Conservation (phyloP, 352 stramenopile genomes). For the Pythium chondricola region DNA sequence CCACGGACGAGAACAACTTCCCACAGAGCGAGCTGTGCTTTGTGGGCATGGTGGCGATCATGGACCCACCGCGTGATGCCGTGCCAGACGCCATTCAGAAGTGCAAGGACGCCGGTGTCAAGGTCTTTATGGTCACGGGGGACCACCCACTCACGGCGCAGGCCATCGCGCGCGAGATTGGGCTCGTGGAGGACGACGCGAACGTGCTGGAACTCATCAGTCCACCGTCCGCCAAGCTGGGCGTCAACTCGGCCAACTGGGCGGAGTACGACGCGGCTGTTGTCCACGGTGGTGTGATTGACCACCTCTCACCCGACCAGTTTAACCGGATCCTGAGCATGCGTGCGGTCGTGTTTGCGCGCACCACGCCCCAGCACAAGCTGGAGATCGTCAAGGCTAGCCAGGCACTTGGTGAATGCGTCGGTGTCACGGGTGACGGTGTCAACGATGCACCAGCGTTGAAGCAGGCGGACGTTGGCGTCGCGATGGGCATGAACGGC, state of each 20-base stretch:
- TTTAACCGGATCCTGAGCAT: conserved; percentile 26
- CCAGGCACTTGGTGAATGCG: conserved; percentile 29
- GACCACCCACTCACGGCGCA: conserved; percentile 85
- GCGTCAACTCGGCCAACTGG: conserved; percentile 3
- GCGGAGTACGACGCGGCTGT: conserved; percentile 37
- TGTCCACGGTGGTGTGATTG: conserved; percentile 41
- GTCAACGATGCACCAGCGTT: conserved; percentile 60
- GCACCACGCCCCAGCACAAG: conserved; percentile 90
- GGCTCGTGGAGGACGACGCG: conserved; percentile 53
- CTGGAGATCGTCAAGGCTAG: conserved; percentile 59
- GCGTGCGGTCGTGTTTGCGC: conserved; percentile 90
- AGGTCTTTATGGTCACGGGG: conserved; percentile 91
- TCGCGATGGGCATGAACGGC: conserved; percentile 95
- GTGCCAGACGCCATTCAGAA: conserved; percentile 69
- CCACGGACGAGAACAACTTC: conserved; percentile 33
- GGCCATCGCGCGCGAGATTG: conserved; percentile 79
- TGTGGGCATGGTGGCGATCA: conserved; percentile 89
- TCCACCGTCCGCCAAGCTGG: conserved; percentile 10
- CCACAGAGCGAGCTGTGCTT: conserved; percentile 45
- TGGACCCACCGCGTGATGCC: conserved; percentile 85
- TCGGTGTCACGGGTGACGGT: conserved; percentile 80
- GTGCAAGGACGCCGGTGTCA: conserved; percentile 82
- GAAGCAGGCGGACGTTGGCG: conserved; percentile 90
- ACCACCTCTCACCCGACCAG: conserved; percentile 24
- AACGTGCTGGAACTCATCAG: conserved; percentile 31